Conservation (phyloP, 768 basidiomycete species). For the Xerocomus brunneocitrinus region DNA sequence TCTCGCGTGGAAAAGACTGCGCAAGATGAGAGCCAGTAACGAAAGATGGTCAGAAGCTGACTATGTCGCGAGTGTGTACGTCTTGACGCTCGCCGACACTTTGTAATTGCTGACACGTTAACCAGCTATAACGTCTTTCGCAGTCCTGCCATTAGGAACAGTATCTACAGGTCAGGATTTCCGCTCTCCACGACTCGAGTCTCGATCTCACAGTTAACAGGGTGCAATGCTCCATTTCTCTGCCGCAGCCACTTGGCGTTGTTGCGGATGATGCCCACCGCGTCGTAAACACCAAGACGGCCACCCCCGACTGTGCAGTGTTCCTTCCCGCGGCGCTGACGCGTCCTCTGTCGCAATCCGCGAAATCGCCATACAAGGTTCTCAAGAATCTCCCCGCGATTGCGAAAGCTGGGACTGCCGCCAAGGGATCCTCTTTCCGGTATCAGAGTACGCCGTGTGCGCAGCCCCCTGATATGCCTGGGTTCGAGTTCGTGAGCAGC, state of each 20-base stretch:
- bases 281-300: constrained; percentile 43
- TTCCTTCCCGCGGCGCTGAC: constrained; percentile 40
- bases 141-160: constrained; percentile 39
- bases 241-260: constrained; percentile 40
- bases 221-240: constrained; percentile 44
- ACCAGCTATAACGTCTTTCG: constrained; percentile 47
- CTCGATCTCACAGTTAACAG: constrained; percentile 26
- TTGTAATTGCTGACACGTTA: background rate
- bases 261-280: constrained; percentile 30
- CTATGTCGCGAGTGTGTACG: constrained; percentile 52
- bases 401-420: constrained; percentile 34
- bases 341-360: constrained; percentile 39
- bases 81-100: background rate
- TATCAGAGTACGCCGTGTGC: constrained; percentile 49
- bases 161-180: constrained; percentile 38
- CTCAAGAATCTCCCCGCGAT: constrained; percentile 40
- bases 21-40: constrained; percentile 39
- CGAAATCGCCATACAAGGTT: constrained; percentile 44
- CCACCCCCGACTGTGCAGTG: constrained; percentile 46
- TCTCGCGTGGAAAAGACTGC: constrained; percentile 42
- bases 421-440: constrained; percentile 44
- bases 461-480: constrained; percentile 41
- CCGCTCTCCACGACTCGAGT: background rate
- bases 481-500: constrained; percentile 51
- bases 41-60: constrained; percentile 54